phyloP scores from a whole-genome alignment of 768 basidiomycete genomes.

The Boletus reticulatus region DNA sequence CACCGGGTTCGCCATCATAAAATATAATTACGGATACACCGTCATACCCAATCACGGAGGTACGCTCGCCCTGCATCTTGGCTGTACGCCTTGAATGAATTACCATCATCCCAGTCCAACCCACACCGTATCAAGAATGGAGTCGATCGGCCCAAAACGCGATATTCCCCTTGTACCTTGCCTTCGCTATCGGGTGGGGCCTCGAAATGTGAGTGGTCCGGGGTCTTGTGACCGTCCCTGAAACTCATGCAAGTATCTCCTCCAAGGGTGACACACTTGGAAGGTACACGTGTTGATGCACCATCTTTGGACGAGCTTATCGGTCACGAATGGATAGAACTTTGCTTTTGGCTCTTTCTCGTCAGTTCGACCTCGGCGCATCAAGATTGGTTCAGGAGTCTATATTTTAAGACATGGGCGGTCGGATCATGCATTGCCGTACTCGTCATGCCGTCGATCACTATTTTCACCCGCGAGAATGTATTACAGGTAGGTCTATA shows the following conservation, averaged over 20 bases:
- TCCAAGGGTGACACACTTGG: constrained; percentile 70
- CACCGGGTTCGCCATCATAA: constrained; percentile 66
- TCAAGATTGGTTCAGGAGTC: constrained; percentile 74
- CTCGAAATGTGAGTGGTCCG: constrained; percentile 64
- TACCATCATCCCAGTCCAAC: constrained; percentile 47
- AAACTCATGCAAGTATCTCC: too few relatives aligned
- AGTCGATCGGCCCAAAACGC: constrained; percentile 39
- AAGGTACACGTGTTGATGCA: constrained; percentile 45
- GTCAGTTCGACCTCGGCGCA: constrained; percentile 60
- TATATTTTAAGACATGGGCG: constrained; percentile 74
- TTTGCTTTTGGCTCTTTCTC: constrained; percentile 88
- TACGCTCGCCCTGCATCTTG: constrained; percentile 11
- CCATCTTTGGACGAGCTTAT: not conserved
- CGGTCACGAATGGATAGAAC: constrained; percentile 43
- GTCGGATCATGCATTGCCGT: constrained; percentile 60
- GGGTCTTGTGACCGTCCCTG: not conserved
- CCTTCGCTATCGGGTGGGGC: constrained; percentile 66
- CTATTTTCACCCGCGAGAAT: constrained; percentile 59
- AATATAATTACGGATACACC: constrained; percentile 67
- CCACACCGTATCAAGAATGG: constrained; percentile 66
- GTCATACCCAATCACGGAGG: constrained; percentile 44
- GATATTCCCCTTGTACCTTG: constrained; percentile 64
- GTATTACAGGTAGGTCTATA: constrained; percentile 49
- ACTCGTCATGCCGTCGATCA: constrained; percentile 67
- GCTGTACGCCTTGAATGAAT: not conserved